These are phyloP conservation scores for Lodderomyces pseudojiufengensis DNA, from an alignment of 1,139 yeast species.

Conservation along the genomic window DNA sequence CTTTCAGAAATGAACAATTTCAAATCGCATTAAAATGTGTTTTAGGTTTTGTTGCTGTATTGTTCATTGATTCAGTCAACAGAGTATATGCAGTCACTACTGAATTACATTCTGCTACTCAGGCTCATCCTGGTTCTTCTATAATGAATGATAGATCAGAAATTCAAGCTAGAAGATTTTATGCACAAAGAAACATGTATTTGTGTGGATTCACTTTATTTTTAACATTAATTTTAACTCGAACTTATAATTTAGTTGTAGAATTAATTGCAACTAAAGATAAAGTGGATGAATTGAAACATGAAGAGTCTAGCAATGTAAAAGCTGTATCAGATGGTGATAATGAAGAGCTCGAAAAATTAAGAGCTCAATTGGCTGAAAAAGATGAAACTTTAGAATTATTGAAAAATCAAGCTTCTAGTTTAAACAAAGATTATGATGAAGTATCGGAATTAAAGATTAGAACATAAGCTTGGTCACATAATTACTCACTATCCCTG, in stretches of 20 bases:
- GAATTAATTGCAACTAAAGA: slow-evolving; percentile 64
- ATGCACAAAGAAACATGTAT: slow-evolving; percentile 95
- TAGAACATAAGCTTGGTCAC: slow-evolving; percentile 9
- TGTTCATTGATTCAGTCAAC: slow-evolving; percentile 86
- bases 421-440: slow-evolving; percentile 64
- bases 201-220: slow-evolving; percentile 94
- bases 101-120: slow-evolving; percentile 42
- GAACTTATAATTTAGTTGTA: slow-evolving; percentile 82
- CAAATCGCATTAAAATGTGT: slow-evolving; percentile 79
- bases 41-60: slow-evolving; percentile 75
- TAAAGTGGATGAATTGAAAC: slow-evolving; percentile 50
- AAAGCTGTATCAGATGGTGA: slow-evolving; percentile 42
- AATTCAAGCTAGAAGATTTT: slow-evolving; percentile 84
- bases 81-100: slow-evolving; percentile 69
- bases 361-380: slow-evolving; percentile 53
- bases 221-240: slow-evolving; percentile 75
- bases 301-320: slow-evolving; percentile 40
- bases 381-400: slow-evolving; percentile 62
- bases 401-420: slow-evolving; percentile 68
- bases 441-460: slow-evolving; percentile 11
- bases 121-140: slow-evolving; percentile 14
- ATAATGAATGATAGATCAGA: slow-evolving; percentile 64
- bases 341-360: slow-evolving; percentile 39
- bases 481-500: too few species aligned
- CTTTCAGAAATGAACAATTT: slow-evolving; percentile 68